Base-by-base conservation (phyloP, 805 yeast genomes). In the Saccharomycopsis synnaedendra region DNA sequence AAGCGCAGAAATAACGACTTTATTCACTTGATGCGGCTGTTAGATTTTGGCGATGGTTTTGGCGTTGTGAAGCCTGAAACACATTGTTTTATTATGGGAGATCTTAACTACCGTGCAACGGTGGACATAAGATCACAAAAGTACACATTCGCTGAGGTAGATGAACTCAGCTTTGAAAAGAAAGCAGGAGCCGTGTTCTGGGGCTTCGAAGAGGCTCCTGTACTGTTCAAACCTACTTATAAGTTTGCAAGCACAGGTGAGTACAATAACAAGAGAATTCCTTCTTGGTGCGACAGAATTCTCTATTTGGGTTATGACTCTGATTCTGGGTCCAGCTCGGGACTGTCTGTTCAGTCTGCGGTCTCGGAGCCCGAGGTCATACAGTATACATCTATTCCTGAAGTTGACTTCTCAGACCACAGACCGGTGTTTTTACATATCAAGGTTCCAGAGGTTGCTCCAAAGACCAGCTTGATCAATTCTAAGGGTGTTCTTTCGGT, bases 241-340 rank as follows among this genome's bases (percentile, higher is more conserved):
- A 89, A 89, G 63, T 61, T 63, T 44, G 50, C 71, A 1, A 68
- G 79, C 0, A 45, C 54, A 3, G 43, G 47, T 3, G 62, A 64
- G 6, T 84, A 76, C 60, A 74, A 76, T 51, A 39, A 60, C 1
- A 80, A 78, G 54, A 68, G 96, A 47, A 65, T 67, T 1, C 94
- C 96, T 0, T 81, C 95, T 5, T 89, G 95, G 95, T 88, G 96
- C 63, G 97, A 89, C 60, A 65, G 97, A 46, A 75, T 89, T 4
- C 60, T 89, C 42, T 85, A 67, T 57, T 73, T 74, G 47, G 59
- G 68, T 1, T 75, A 80, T 49, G 55, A 59, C 5, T 46, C 50
- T 52, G 8, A 35, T 50, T 45, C 40, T 44, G 2, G 46, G 68
- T 62, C 5, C n/a, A 8, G 27, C 45, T 7, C n/a, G 42, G 7